These are phyloP conservation scores for Hymenoscyphus fructigenus DNA, from an alignment of 2,329 filamentous ascomycete genomes.

Conservation along the genomic window DNA sequence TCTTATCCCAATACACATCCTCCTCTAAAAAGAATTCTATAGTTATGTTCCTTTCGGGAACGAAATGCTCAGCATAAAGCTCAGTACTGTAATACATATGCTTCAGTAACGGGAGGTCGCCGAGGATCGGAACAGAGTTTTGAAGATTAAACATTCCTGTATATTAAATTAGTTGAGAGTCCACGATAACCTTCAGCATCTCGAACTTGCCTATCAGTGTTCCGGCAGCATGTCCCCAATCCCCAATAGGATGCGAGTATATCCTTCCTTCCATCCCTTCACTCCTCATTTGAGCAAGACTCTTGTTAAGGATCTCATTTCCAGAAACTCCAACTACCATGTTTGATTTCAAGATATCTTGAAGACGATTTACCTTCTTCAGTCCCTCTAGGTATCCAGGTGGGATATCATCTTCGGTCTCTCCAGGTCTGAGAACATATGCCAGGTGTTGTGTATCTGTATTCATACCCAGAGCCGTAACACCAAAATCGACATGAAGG, in stretches of 20 bases:
- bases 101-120: constrained; percentile 46
- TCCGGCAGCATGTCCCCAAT: constrained; percentile 51
- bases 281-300: constrained; percentile 41
- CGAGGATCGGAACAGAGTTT: constrained; percentile 46
- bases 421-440: constrained; percentile 47
- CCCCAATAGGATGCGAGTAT: constrained; percentile 51
- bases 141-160: constrained; percentile 52
- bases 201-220: constrained; percentile 44
- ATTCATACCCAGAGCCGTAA: constrained; percentile 48
- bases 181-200: not conserved
- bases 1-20: constrained; percentile 48
- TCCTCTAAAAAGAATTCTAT: constrained; percentile 50
- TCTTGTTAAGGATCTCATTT: constrained; percentile 45
- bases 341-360: constrained; percentile 47
- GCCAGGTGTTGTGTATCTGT: constrained; percentile 52
- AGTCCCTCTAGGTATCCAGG: constrained; percentile 44
- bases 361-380: constrained; percentile 46
- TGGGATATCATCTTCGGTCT: constrained; percentile 44
- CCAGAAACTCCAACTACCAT: constrained; percentile 47
- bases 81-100: constrained; percentile 52
- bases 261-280: constrained; percentile 48
- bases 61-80: constrained; percentile 48
- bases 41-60: constrained; percentile 46
- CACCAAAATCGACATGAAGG: constrained; percentile 50
- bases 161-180: not conserved